A percentile compares a stretch with the other conserved stretches of the same genome.
Conservation (phyloP, 805 yeast genomes). For the Pichia phayaonensis region DNA sequence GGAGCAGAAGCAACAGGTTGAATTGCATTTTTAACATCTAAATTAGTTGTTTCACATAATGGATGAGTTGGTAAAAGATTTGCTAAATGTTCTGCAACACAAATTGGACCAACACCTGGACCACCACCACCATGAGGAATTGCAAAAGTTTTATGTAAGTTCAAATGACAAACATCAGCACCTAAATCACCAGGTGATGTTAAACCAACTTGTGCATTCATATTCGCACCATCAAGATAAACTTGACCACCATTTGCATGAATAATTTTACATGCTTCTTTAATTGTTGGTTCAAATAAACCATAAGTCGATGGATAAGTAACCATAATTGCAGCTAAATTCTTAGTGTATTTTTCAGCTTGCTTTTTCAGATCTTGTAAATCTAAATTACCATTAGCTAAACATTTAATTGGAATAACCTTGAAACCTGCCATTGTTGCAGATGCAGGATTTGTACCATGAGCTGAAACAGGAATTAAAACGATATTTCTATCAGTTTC, state of each 20-base stretch:
- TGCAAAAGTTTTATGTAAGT: constrained; percentile 94
- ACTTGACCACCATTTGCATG: constrained; percentile 91
- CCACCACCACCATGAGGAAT: constrained; percentile 99
- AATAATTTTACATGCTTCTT: constrained; percentile 74
- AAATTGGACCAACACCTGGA: constrained; percentile 97
- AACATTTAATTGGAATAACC: constrained; percentile 88
- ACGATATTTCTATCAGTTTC: constrained; percentile 75
- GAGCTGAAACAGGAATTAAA: constrained; percentile 94
- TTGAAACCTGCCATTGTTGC: constrained; percentile 96
- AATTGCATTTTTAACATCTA: constrained; percentile 41
- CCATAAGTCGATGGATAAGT: constrained; percentile 98
- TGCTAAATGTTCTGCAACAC: constrained; percentile 75
- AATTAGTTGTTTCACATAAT: constrained; percentile 44
- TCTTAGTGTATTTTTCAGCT: constrained; percentile 58
- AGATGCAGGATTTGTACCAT: constrained; percentile 98
- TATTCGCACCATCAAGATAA: constrained; percentile 96
- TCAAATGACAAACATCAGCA: constrained; percentile 96
- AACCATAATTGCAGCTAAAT: constrained; percentile 88
- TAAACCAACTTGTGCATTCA: constrained; percentile 98
- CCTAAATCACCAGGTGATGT: constrained; percentile 97
- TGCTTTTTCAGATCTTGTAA: constrained; percentile 64
- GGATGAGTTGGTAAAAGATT: constrained; percentile 80
- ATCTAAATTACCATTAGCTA: constrained; percentile 79
- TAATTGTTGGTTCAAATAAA: constrained; percentile 86
- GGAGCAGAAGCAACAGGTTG: constrained; percentile 87